Conservation (phyloP, 768 basidiomycete genomes). For the Botryobasidium botryosum region DNA sequence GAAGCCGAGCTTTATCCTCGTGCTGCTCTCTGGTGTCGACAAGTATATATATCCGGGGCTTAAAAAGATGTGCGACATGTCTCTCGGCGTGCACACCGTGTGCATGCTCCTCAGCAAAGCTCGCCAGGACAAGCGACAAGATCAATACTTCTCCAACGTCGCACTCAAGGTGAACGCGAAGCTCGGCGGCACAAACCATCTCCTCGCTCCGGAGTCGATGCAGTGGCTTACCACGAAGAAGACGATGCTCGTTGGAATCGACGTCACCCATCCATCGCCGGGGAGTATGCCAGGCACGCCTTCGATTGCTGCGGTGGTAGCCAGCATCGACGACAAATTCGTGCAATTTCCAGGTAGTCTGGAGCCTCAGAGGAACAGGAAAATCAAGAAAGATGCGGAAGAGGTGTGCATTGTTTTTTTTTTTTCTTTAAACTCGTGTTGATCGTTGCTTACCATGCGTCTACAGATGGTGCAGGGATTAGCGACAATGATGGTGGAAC, state of each 20-base stretch:
- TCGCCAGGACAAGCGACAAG: conserved; percentile 50
- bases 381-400: no score
- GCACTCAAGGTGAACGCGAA: conserved; percentile 72
- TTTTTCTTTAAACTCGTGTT: no score
- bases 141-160: conserved; percentile 65
- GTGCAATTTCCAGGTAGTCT: conserved; percentile 67
- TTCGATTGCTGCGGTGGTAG: no score
- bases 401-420: no score
- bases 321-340: conserved; percentile 49
- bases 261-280: conserved; percentile 69
- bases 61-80: conserved; percentile 50
- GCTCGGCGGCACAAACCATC: conserved; percentile 65
- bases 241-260: conserved; percentile 77
- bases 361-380: conserved; percentile 46
- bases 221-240: conserved; percentile 44
- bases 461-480: no score
- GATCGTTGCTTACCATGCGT: no score
- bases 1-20: conserved; percentile 45
- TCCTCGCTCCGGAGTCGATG: conserved; percentile 38
- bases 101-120: conserved; percentile 62
- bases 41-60: conserved; percentile 65
- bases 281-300: conserved; percentile 61
- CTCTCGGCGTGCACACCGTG: conserved; percentile 48
- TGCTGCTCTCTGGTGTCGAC: conserved; percentile 49
- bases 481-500: no score